Conservation (phyloP, 495 filamentous ascomycete species). For the Achaetomiella virescens region DNA sequence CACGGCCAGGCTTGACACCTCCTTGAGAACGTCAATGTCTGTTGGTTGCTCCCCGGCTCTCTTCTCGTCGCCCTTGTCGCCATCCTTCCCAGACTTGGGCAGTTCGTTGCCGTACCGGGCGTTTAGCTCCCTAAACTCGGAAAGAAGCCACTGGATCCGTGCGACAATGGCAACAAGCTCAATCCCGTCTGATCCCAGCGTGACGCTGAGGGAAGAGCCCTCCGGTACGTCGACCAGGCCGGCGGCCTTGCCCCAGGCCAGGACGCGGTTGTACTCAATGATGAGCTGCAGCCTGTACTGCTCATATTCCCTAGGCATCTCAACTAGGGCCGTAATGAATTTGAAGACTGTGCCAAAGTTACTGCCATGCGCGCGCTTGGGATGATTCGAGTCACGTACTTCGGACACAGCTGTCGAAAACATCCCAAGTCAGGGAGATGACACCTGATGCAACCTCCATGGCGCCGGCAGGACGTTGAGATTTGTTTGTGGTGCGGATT, state of each 20-base stretch:
- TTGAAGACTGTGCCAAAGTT: slow-evolving; percentile 21
- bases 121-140: slow-evolving; percentile 30
- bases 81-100: slow-evolving; percentile 1
- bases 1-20: slow-evolving; percentile 25
- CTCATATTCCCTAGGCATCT: slow-evolving; percentile 29
- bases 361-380: neutral
- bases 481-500: neutral
- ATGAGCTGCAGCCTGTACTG: slow-evolving; percentile 31
- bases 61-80: neutral
- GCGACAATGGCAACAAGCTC: slow-evolving; percentile 27
- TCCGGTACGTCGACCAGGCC: slow-evolving; percentile 27
- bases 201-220: slow-evolving; percentile 18
- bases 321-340: slow-evolving; percentile 28
- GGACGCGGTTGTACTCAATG: slow-evolving; percentile 32
- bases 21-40: slow-evolving; percentile 20
- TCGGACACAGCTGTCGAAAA: slow-evolving; percentile 27
- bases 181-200: slow-evolving; percentile 23
- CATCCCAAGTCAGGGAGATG: slow-evolving; percentile 27
- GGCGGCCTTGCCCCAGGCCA: slow-evolving; percentile 31
- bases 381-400: slow-evolving; percentile 7
- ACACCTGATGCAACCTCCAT: slow-evolving; percentile 24
- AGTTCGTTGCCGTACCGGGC: slow-evolving; percentile 29
- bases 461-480: neutral
- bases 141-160: slow-evolving; percentile 28
- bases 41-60: slow-evolving; percentile 6